Base-by-base conservation (phyloP, 2,329 filamentous ascomycete species). In the Waltergamsia citrina region DNA sequence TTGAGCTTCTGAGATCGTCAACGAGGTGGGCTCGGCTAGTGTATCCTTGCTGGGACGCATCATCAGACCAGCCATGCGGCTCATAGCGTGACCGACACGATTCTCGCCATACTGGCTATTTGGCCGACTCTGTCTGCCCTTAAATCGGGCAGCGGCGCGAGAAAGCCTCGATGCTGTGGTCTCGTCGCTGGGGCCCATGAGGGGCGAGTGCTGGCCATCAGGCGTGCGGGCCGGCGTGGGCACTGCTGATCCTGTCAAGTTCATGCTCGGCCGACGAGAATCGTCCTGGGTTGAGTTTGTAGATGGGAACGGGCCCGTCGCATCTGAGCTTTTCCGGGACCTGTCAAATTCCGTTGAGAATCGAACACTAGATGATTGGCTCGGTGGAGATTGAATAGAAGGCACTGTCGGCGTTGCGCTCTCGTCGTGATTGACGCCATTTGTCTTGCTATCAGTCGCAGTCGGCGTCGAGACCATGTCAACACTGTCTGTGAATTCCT, bases 91-190 rank as follows among this genome's bases (percentile, higher is more conserved):
- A 45, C 70, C 76, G 36, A 76, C 67, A 4, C 75, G 63, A 12
- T 63, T 63, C 42, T 79, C 75, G 19, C 73, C 71, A 2, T 62
- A 67, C 43, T 78, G 72, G 44, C 75, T 79, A 14, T 56, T 57
- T 5, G 75, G 70, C 10, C 75, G 67, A 42, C 74, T 76, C 43
- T 66, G 52, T 56, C 43, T 59, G 44, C 35, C 59, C 44, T 53
- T 60, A 41, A 78, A 74, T 30, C 64, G 65, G 5, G 70, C 68
- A 11, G 74, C 72, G 2, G 74, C 73, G 11, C 74, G 64, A 7
- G 71, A 75, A 9, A 78, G 46, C 7, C 74, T 60, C 19, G 72
- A 68, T 3, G 66, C 59, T 2, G 71, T 67, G 1, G 56, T 59
- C 41, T 78, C 74, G 39, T 78, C 74, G 18, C 50, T 56, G 1